Evolutionary conservation across 352 stramenopile species (phyloP).

Genomic region (Phytopythium ostracodes): DNA sequence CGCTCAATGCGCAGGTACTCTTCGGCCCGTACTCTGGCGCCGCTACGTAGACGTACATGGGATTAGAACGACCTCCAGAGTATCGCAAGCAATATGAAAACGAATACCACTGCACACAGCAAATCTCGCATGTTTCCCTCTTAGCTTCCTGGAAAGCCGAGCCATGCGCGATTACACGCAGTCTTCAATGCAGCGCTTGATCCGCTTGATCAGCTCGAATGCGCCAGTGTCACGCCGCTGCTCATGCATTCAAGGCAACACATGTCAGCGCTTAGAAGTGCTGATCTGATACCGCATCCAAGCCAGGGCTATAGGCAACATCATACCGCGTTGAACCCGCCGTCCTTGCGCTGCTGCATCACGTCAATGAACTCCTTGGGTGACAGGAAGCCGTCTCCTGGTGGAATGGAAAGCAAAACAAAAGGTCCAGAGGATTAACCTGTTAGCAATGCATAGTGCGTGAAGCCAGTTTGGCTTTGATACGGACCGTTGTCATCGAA

Average conservation of each 20-base stretch:
- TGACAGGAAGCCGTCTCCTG: conserved; percentile 73
- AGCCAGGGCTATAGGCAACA: background rate
- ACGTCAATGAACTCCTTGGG: conserved; percentile 83
- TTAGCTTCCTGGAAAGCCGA: background rate
- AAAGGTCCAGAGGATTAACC: background rate
- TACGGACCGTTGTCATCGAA: conserved; percentile 74
- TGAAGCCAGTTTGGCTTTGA: background rate
- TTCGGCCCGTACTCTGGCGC: conserved; percentile 73
- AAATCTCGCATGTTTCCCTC: background rate
- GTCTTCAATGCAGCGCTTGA: conserved; percentile 63
- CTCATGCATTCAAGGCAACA: background rate
- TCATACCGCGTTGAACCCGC: conserved; percentile 72
- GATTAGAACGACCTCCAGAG: too few species aligned
- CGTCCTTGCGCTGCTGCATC: conserved; percentile 85
- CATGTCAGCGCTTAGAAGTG: too few species aligned
- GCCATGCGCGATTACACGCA: conserved; percentile 22
- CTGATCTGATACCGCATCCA: too few species aligned
- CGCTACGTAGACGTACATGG: conserved; percentile 11
- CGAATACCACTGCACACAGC: background rate
- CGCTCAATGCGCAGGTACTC: conserved; percentile 64
- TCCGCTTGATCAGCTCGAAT: conserved; percentile 57
- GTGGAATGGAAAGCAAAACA: background rate
- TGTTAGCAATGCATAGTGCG: background rate
- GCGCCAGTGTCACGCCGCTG: conserved; percentile 75
- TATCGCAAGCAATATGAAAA: background rate